Percentiles rank a stretch among this genome's conserved stretches.
phyloP scores from a whole-genome alignment of 805 yeast species.

The Nakazawaea wyomingensis region DNA sequence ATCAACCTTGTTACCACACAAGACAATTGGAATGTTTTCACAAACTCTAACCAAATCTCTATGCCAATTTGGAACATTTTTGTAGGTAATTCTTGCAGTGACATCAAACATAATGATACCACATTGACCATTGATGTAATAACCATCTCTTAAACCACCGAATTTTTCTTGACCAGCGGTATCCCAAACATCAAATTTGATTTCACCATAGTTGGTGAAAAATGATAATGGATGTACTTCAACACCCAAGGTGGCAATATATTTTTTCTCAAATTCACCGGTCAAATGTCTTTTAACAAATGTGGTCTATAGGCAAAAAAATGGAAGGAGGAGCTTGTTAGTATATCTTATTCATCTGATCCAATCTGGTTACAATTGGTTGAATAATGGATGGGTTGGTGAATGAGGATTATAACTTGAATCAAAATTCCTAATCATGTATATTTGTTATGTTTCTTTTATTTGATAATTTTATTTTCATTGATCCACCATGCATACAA shows the following conservation, averaged over 20 bases:
- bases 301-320: conserved; percentile 59
- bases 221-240: conserved; percentile 98
- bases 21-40: conserved; percentile 98
- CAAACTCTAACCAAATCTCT: conserved; percentile 99
- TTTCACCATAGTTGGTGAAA: conserved; percentile 98
- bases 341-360: background rate
- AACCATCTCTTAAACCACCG: conserved; percentile 99
- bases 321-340: conserved; percentile 4
- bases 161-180: conserved; percentile 99
- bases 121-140: conserved; percentile 99
- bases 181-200: conserved; percentile 99
- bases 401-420: too few relatives aligned
- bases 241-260: conserved; percentile 98
- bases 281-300: conserved; percentile 99
- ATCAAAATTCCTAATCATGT: too few relatives aligned
- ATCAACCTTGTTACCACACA: conserved; percentile 99
- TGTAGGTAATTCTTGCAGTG: conserved; percentile 98
- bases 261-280: conserved; percentile 98
- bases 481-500: too few relatives aligned
- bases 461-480: too few relatives aligned
- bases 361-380: too few relatives aligned
- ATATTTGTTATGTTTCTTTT: too few relatives aligned
- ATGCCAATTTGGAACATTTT: conserved; percentile 99
- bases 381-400: too few relatives aligned
- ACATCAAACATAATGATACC: conserved; percentile 99